Conservation (phyloP, 2,329 filamentous ascomycete genomes). For the Ophidiomyces ophidiicola region DNA sequence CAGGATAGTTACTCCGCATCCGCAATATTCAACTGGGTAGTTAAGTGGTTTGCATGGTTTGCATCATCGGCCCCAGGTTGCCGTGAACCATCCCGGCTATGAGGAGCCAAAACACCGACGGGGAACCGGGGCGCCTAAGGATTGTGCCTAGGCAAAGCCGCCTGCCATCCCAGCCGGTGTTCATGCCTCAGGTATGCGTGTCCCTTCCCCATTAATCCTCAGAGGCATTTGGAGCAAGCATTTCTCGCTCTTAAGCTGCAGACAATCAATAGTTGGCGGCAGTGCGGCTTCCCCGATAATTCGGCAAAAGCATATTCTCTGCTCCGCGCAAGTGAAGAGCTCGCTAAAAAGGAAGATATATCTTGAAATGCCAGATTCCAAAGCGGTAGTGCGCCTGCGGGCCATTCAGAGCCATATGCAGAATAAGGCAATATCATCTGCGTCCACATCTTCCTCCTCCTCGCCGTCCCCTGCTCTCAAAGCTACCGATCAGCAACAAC, state of each 20-base stretch:
- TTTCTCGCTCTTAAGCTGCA: background rate
- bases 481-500: background rate
- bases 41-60: too few species aligned
- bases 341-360: background rate
- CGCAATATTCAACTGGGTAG: too few species aligned
- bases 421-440: conserved; percentile 5
- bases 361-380: conserved; percentile 4
- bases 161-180: too few species aligned
- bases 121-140: too few species aligned
- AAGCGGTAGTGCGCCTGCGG: conserved; percentile 5
- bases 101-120: too few species aligned
- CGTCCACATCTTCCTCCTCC: background rate
- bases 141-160: too few species aligned
- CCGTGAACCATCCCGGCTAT: too few species aligned
- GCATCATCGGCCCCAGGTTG: too few species aligned
- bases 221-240: background rate
- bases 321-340: background rate
- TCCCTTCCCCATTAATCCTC: background rate
- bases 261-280: background rate
- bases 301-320: background rate
- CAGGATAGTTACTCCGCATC: too few species aligned
- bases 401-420: conserved; percentile 9
- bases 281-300: background rate
- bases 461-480: conserved; percentile 2
- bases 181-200: conserved; percentile 4